These are phyloP conservation scores for Suillus alpinus DNA, from an alignment of 768 basidiomycete genomes.

Conservation along the genomic window DNA sequence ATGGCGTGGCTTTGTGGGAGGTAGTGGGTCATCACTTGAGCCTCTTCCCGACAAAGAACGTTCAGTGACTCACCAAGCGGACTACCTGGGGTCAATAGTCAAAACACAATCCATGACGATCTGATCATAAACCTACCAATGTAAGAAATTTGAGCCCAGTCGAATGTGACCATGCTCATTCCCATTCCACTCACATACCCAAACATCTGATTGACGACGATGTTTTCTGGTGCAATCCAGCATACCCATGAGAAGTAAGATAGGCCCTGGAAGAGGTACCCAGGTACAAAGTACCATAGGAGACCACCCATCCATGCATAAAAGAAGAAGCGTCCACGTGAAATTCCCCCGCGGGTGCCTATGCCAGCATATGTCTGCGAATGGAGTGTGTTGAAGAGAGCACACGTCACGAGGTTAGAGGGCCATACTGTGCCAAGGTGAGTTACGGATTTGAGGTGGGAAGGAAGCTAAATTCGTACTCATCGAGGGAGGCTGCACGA, in stretches of 20 bases:
- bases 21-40: not conserved
- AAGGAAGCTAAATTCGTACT: constrained; percentile 32
- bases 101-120: not conserved
- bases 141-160: constrained; percentile 67
- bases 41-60: not conserved
- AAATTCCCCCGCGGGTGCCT: constrained; percentile 43
- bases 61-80: constrained; percentile 54
- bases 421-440: constrained; percentile 59
- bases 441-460: not conserved
- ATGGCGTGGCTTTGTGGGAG: not conserved
- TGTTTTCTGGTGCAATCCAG: constrained; percentile 71
- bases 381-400: constrained; percentile 74
- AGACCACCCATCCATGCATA: constrained; percentile 34
- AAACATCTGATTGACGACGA: constrained; percentile 72
- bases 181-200: constrained; percentile 54
- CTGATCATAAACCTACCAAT: constrained; percentile 14
- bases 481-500: constrained; percentile 60
- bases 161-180: constrained; percentile 77
- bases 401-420: constrained; percentile 64
- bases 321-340: constrained; percentile 52
- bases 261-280: constrained; percentile 68
- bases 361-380: constrained; percentile 46
- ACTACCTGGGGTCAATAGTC: constrained; percentile 15
- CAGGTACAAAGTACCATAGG: constrained; percentile 61
- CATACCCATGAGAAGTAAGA: constrained; percentile 59